A percentile compares a stretch with the other conserved stretches of the same genome.
Evolutionary conservation across 2,329 filamentous ascomycete species (phyloP).

Genomic region (Calonectria crousiana): DNA sequence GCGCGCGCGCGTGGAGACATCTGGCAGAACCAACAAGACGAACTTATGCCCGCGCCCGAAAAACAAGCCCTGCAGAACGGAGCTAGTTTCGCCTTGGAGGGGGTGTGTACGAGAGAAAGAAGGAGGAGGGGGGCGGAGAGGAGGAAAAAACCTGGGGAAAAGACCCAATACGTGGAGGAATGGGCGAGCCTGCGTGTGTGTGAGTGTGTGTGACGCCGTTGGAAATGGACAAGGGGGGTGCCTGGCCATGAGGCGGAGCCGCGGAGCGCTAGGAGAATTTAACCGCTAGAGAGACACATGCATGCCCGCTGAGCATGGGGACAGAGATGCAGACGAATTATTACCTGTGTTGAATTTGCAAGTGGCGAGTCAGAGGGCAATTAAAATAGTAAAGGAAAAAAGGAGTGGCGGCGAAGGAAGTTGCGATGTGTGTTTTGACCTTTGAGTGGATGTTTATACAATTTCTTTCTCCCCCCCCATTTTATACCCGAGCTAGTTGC

Average conservation of each 20-base stretch:
- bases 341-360: background rate
- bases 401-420: background rate
- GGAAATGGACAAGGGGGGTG: conserved; percentile 38
- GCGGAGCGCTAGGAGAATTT: conserved; percentile 45
- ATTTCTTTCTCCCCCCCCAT: too few species aligned
- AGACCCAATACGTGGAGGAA: conserved; percentile 16
- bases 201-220: conserved; percentile 43
- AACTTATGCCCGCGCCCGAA: background rate
- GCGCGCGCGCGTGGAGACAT: conserved; percentile 15
- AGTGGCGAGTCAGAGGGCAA: background rate
- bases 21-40: background rate
- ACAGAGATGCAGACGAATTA: background rate
- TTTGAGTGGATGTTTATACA: background rate
- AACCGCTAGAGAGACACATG: conserved; percentile 36
- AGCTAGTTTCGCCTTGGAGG: conserved; percentile 24
- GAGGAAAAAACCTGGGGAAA: background rate
- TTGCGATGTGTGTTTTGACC: background rate
- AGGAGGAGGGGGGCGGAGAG: background rate
- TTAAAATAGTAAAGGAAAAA: background rate
- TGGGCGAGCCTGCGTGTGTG: conserved; percentile 28
- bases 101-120: conserved; percentile 8
- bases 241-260: conserved; percentile 26
- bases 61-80: conserved; percentile 7
- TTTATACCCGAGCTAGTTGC: background rate
- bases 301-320: conserved; percentile 4